Evolutionary conservation across 495 filamentous ascomycete genomes (phyloP).

Genomic region (Aspergillus olivimuriae): DNA sequence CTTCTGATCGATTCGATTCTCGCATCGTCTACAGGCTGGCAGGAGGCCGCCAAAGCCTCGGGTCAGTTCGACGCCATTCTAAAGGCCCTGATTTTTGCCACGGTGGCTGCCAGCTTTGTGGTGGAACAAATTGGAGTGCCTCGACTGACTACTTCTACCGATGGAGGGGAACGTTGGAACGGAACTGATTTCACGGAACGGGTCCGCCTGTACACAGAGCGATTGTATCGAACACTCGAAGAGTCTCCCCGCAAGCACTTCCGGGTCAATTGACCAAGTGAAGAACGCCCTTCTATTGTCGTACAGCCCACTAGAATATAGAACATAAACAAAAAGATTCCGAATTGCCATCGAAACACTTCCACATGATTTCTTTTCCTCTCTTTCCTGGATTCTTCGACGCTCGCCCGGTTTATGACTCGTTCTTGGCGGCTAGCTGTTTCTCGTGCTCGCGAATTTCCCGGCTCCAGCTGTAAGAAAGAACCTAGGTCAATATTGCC

Average conservation of each 20-base stretch:
- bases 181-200: constrained; percentile 49
- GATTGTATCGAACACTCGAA: constrained; percentile 40
- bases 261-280: constrained; percentile 40
- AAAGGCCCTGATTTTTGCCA: constrained; percentile 69
- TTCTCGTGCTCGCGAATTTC: constrained; percentile 86
- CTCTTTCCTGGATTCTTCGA: constrained; percentile 6
- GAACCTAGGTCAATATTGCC: too few species aligned
- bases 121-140: constrained; percentile 93
- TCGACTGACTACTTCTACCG: constrained; percentile 39
- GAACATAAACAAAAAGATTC: constrained; percentile 25
- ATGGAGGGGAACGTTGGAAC: constrained; percentile 74
- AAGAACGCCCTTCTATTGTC: constrained; percentile 42
- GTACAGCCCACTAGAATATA: constrained; percentile 38
- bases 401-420: constrained; percentile 30
- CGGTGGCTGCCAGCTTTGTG: constrained; percentile 84
- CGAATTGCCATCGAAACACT: constrained; percentile 18
- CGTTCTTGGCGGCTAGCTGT: constrained; percentile 49
- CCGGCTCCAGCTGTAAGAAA: constrained; percentile 69
- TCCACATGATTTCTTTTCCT: constrained; percentile 15
- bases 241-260: constrained; percentile 40
- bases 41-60: constrained; percentile 19
- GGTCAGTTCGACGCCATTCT: constrained; percentile 42
- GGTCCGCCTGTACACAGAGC: constrained; percentile 46
- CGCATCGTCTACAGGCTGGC: constrained; percentile 27
- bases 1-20: constrained; percentile 30